Evolutionary conservation across 2,329 filamentous ascomycete species (phyloP).

Genomic region (Aspergillus candidus): DNA sequence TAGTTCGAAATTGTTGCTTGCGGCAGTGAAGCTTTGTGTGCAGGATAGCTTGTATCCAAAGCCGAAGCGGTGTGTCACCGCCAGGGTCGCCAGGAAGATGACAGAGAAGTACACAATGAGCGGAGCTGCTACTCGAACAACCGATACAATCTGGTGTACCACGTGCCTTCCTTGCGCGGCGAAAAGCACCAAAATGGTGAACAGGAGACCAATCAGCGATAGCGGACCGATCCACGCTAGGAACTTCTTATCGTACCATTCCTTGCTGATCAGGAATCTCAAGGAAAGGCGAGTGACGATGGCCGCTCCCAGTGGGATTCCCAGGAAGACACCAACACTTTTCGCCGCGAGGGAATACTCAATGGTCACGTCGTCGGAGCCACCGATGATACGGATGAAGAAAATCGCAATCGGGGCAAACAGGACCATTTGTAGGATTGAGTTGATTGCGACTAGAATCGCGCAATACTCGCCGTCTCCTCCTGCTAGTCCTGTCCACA

Average conservation of each 20-base stretch:
- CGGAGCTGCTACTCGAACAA: slow-evolving; percentile 73
- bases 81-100: slow-evolving; percentile 66
- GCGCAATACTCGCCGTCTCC: slow-evolving; percentile 80
- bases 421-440: slow-evolving; percentile 66
- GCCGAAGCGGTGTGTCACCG: slow-evolving; percentile 56
- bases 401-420: slow-evolving; percentile 64
- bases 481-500: slow-evolving; percentile 72
- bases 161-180: slow-evolving; percentile 72
- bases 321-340: slow-evolving; percentile 77
- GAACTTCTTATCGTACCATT: slow-evolving; percentile 64
- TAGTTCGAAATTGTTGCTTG: slow-evolving; percentile 90
- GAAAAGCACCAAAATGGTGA: slow-evolving; percentile 82
- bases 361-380: slow-evolving; percentile 39
- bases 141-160: slow-evolving; percentile 75
- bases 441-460: slow-evolving; percentile 69
- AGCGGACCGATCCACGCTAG: slow-evolving; percentile 64
- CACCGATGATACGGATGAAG: slow-evolving; percentile 64
- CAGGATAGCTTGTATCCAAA: slow-evolving; percentile 65
- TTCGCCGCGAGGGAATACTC: slow-evolving; percentile 65
- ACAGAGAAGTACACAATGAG: slow-evolving; percentile 73
- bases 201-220: slow-evolving; percentile 76
- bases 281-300: slow-evolving; percentile 66
- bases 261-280: slow-evolving; percentile 47
- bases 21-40: slow-evolving; percentile 82
- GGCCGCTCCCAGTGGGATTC: slow-evolving; percentile 74